Conservation (phyloP, 2,329 filamentous ascomycete species). For the Fusarium sp. region DNA sequence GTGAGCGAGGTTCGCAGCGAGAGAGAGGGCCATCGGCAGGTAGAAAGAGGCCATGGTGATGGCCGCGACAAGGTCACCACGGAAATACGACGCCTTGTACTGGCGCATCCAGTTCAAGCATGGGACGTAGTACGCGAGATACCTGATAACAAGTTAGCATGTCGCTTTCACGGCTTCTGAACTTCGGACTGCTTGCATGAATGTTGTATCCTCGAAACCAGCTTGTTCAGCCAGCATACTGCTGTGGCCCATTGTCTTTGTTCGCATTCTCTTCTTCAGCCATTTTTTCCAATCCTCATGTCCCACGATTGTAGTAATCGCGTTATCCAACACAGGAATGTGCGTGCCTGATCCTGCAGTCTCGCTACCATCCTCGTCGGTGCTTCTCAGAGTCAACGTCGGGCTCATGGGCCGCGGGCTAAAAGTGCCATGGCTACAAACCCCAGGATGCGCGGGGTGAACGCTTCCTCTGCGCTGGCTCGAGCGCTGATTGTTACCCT, state of each 20-base stretch:
- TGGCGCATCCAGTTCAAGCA: conserved; percentile 91
- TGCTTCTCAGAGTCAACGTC: conserved; percentile 52
- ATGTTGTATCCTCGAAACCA: conserved; percentile 77
- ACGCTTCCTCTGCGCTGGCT: conserved; percentile 39
- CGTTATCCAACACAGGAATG: conserved; percentile 56
- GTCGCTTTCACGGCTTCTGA: not conserved
- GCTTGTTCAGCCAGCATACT: conserved; percentile 78
- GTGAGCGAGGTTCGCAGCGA: conserved; percentile 92
- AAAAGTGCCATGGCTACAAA: conserved; percentile 81
- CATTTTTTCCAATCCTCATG: conserved; percentile 62
- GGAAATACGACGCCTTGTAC: conserved; percentile 84
- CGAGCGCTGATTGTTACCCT: conserved; percentile 43
- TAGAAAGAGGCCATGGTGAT: conserved; percentile 99
- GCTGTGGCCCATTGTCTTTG: conserved; percentile 79
- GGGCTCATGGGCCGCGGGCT: conserved; percentile 74
- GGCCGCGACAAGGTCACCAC: conserved; percentile 88
- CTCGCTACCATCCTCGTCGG: conserved; percentile 51
- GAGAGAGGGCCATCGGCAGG: conserved; percentile 94
- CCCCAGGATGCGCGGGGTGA: conserved; percentile 59
- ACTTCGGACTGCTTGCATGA: conserved; percentile 71
- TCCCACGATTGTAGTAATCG: conserved; percentile 56
- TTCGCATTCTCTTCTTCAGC: conserved; percentile 66
- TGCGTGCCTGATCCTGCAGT: conserved; percentile 52
- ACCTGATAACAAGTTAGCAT: conserved; percentile 65
- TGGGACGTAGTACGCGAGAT: conserved; percentile 92